Base-by-base conservation (phyloP, 192 early-diverging fungal genomes). In the Oehlia diaphana region DNA sequence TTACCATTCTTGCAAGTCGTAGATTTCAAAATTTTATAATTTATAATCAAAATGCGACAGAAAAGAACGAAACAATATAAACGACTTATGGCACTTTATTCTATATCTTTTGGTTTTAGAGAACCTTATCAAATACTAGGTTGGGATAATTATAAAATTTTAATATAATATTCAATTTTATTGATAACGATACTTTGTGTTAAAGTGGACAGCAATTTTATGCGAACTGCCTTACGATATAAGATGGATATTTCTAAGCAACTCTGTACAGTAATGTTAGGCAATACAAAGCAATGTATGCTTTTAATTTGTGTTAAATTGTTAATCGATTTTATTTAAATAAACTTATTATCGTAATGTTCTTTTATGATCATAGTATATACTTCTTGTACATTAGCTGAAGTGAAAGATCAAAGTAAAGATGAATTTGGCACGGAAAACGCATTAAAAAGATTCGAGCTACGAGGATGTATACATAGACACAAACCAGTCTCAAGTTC, bases 41-140 rank as follows among this genome's bases (percentile, higher is more conserved):
- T 58, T 49, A 26, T 65, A 49, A 37, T 63, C 33, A 77, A 76
- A 70, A 99, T 98, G 97, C 90, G 92, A 72, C 85, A 91, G 31
- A 98, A 98, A 82, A 87, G 94, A 63, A 86, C 89, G 69, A 96
- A 97, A 84, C 85, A 86, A 31, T 93, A 94, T 81, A 94, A 92
- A 83, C 89, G 91, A 76, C 89, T 86, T 67, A 97, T 99, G 93
- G 85, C 87, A 78, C 85, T 94, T 50, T 99, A 97, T 87, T 83
- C 84, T 63, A 84, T 89, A 77, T 88, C 89, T 8, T 98, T 94
- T 87, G 93, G 93, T 1, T 98, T 99, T 83, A 87, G 94, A 74
- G 92, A 92, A 74, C 97, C 97, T n/a, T 99, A 93, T 86, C 97
- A 98, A 82, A 83, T 98, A 14, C 47, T 95, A 70, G 81, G 93